These are phyloP conservation scores for Stygiomarasmius scandens DNA, from an alignment of 1,284 basidiomycete genomes.

Conservation along the genomic window DNA sequence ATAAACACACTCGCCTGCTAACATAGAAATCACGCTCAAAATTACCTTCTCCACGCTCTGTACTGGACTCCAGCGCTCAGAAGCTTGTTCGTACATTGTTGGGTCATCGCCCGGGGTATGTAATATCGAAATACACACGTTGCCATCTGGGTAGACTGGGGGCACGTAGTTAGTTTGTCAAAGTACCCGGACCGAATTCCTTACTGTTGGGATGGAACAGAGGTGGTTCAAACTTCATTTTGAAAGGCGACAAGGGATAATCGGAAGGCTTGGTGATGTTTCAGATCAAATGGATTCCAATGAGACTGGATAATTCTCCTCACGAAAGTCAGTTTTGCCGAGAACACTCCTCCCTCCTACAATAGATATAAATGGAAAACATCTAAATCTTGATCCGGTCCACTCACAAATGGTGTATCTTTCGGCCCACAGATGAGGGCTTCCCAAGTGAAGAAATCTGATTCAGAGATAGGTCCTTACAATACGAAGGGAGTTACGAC, in stretches of 20 bases:
- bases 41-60: constrained; percentile 97
- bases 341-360: constrained; percentile 95
- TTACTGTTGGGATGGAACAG: constrained; percentile 97
- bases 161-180: not conserved
- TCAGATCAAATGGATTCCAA: constrained; percentile 4
- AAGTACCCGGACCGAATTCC: constrained; percentile 27
- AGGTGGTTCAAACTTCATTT: constrained; percentile 98
- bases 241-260: constrained; percentile 95
- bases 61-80: constrained; percentile 97
- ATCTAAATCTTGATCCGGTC: not conserved
- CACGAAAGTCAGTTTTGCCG: constrained; percentile 91
- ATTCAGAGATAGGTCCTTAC: constrained; percentile 86
- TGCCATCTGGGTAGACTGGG: constrained; percentile 90
- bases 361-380: constrained; percentile 3
- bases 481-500: constrained; percentile 13
- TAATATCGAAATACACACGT: constrained; percentile 97
- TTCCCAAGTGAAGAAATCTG: constrained; percentile 98
- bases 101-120: constrained; percentile 97
- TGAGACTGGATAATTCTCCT: constrained; percentile 35
- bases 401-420: constrained; percentile 91
- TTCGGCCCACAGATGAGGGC: constrained; percentile 95
- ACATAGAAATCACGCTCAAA: constrained; percentile 95
- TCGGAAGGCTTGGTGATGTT: constrained; percentile 69
- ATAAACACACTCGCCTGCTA: constrained; percentile 70
- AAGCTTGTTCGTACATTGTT: constrained; percentile 89